Evolutionary conservation across 2,329 filamentous ascomycete species (phyloP), one percentile per base, ranked within the genome.

Genomic region (Microdochium bolleyi): DNA sequence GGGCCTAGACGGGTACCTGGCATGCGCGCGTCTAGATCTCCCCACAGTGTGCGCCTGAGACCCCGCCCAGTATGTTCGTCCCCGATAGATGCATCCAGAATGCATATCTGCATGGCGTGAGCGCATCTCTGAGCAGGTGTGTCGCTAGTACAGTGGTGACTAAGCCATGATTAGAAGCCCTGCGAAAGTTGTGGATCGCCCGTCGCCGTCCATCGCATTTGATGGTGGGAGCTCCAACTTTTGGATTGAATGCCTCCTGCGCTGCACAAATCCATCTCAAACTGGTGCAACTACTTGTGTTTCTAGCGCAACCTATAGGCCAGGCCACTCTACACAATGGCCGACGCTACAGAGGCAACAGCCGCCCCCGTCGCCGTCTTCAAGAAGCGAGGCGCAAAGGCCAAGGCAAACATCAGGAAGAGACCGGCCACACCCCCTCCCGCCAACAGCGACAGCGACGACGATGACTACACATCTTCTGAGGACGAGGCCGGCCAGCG

Each of bases 301-400:
- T n/a, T n/a, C n/a, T n/a, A n/a, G n/a, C n/a, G n/a, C n/a, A n/a
- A n/a, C n/a, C n/a, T n/a, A n/a, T 9, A 16, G 16, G 13, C 21
- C 22, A 22, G 3, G 34, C 5, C 21, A 24, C 21, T 32, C 24
- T 19, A 10, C 49, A 56, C 22, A 25, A 58, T 62, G 62, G 51
- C 57, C 24, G 58, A 62, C 51, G 53, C 60, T 30, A 53, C 57
- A 25, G 52, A 62, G 13, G 53, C 66, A 25, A 61, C 67, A 27
- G 67, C 71, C 25, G 73, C 71, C 2, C 79, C 82, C 0, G 76
- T 85, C 13, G 80, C 86, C 14, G 69, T 88, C 51, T 96, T 96
- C 80, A 96, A 95, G 70, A 95, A 94, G 70, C 83, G 92, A 66
- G 79, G 83, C 58, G 80, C 80, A 63, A 95, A 91, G 66, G 80